Percentiles rank a stretch among this genome's conserved stretches.
Evolutionary conservation across 2,329 filamentous ascomycete species (phyloP).

Genomic region (Cadophora malorum): DNA sequence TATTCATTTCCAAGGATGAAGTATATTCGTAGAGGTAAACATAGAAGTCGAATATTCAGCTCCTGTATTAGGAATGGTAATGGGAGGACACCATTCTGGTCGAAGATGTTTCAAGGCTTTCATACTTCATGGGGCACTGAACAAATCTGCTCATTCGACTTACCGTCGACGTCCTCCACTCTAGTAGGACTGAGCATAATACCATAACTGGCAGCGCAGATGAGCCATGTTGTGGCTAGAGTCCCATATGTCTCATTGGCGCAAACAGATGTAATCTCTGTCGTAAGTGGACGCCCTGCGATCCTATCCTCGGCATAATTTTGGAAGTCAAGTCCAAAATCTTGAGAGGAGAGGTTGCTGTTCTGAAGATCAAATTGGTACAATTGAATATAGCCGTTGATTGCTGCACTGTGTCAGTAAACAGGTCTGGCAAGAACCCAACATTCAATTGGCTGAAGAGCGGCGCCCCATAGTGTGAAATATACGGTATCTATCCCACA

Average conservation of each 20-base stretch:
- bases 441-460: not conserved
- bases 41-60: too few species aligned
- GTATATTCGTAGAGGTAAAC: too few species aligned
- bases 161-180: not conserved
- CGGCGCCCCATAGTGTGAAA: not conserved
- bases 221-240: constrained; percentile 31
- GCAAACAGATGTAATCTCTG: constrained; percentile 27
- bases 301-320: not conserved
- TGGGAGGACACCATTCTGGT: too few species aligned
- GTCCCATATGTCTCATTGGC: constrained; percentile 12
- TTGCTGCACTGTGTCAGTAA: not conserved
- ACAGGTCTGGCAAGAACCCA: not conserved
- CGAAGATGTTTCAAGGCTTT: too few species aligned
- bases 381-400: not conserved
- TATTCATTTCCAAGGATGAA: too few species aligned
- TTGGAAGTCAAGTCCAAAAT: not conserved
- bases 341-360: not conserved
- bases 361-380: not conserved
- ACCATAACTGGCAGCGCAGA: constrained; percentile 19
- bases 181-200: constrained; percentile 23
- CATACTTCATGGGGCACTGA: too few species aligned
- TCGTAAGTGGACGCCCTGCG: not conserved
- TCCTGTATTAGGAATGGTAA: too few species aligned
- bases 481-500: not conserved
- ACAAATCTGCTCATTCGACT: not conserved